Conservation (phyloP, 306 rosid genomes). For the Vigna hirtella region DNA sequence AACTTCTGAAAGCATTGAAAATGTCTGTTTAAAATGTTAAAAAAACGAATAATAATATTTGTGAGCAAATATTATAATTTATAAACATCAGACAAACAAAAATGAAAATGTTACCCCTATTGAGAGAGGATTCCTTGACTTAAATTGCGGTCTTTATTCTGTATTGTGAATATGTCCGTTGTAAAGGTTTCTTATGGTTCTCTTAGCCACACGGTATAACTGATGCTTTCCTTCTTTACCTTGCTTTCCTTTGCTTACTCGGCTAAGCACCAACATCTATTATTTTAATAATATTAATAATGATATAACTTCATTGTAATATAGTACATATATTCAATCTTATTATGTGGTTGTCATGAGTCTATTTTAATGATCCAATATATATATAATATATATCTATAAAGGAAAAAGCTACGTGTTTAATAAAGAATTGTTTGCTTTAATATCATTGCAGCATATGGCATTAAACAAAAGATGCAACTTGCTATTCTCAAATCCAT, state of each 20-base stretch:
- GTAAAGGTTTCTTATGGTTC: slow-evolving; percentile 6
- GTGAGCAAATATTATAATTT: not conserved
- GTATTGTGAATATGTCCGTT: not conserved
- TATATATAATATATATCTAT: not conserved
- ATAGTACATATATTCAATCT: not conserved
- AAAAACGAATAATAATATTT: not conserved
- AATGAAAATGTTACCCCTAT: not conserved
- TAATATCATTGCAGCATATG: not conserved
- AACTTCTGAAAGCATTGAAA: not conserved
- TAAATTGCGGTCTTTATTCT: not conserved
- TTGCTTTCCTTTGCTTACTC: not conserved
- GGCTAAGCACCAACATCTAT: not conserved
- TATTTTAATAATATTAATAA: too few relatives aligned
- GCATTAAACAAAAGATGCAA: not conserved
- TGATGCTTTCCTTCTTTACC: slow-evolving; percentile 29
- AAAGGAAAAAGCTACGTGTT: not conserved
- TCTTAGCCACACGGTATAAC: slow-evolving; percentile 10
- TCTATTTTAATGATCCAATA: not conserved
- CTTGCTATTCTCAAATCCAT: not conserved
- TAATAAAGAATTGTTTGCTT: not conserved
- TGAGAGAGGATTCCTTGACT: slow-evolving; percentile 10
- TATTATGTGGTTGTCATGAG: not conserved
- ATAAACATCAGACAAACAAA: not conserved
- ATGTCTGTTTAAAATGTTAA: not conserved
- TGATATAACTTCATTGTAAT: not conserved